Conservation (phyloP, 805 yeast species). For the Suhomyces tanzawaensis region DNA sequence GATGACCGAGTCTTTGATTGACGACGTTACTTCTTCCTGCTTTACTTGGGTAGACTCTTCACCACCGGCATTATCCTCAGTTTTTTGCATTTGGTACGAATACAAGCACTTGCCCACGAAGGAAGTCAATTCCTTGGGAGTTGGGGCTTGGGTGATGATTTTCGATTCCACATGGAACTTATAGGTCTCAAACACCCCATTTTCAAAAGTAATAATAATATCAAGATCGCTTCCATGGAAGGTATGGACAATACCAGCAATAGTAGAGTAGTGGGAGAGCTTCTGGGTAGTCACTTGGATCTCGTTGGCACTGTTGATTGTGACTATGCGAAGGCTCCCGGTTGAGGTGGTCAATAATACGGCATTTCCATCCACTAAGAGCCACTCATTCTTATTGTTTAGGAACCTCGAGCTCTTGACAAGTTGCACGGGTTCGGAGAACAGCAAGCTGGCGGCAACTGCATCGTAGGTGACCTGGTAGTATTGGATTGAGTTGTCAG, state of each 20-base stretch:
- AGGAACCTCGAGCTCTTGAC: conserved; percentile 7
- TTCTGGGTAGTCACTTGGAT: neutral
- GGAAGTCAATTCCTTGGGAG: conserved; percentile 11
- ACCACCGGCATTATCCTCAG: conserved; percentile 15
- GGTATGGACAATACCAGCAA: conserved; percentile 3
- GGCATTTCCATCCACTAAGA: neutral
- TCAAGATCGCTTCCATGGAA: conserved; percentile 2
- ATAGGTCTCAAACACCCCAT: conserved; percentile 19
- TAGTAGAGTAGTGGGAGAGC: conserved; percentile 1
- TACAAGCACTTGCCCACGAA: conserved; percentile 21
- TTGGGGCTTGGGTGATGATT: conserved; percentile 1
- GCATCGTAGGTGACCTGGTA: conserved; percentile 1
- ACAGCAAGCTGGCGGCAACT: neutral
- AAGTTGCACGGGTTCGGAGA: neutral
- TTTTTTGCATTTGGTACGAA: conserved; percentile 20
- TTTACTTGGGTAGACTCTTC: conserved; percentile 5
- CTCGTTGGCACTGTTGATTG: neutral
- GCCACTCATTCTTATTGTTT: conserved; percentile 10
- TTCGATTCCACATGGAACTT: conserved; percentile 5
- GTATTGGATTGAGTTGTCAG: conserved; percentile 15
- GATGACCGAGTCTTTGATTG: neutral
- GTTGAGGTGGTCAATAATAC: conserved; percentile 9
- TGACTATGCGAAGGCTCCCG: conserved; percentile 4
- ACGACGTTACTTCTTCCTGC: conserved; percentile 3
- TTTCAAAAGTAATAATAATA: conserved; percentile 16